Percentiles rank a stretch among this genome's conserved stretches.
These are phyloP conservation scores for Candida glaebosa DNA, from an alignment of 805 yeast genomes.

Conservation along the genomic window DNA sequence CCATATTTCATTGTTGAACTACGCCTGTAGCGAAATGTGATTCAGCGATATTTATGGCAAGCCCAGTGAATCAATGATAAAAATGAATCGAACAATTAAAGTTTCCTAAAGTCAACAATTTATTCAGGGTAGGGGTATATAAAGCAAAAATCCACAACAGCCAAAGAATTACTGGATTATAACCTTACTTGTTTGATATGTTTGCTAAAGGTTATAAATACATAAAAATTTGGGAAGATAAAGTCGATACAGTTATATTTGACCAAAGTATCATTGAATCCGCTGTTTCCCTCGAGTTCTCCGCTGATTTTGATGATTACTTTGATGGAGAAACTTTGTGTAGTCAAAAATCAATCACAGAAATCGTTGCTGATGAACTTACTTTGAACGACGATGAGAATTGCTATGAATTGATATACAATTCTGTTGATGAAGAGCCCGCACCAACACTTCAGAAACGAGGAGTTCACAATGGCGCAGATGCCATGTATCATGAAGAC, in stretches of 20 bases:
- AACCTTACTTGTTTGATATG: not conserved
- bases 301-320: not conserved
- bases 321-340: not conserved
- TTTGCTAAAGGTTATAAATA: not conserved
- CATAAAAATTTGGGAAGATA: not conserved
- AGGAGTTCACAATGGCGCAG: too few species aligned
- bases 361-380: not conserved
- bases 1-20: too few species aligned
- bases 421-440: not conserved
- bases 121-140: not conserved
- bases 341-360: not conserved
- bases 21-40: too few species aligned
- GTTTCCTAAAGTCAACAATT: not conserved
- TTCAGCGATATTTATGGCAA: too few species aligned
- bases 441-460: not conserved
- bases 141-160: not conserved
- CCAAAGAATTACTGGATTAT: too few species aligned
- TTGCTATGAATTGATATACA: not conserved
- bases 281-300: not conserved
- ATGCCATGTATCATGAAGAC: too few species aligned
- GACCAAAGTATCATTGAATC: not conserved
- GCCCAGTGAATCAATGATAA: too few species aligned
- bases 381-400: not conserved
- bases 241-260: not conserved
- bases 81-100: not conserved